Percentiles rank a stretch among this genome's conserved stretches.
These are phyloP conservation scores for Gossypium anomalum DNA, from an alignment of 345 rosid species.

Conservation along the genomic window DNA sequence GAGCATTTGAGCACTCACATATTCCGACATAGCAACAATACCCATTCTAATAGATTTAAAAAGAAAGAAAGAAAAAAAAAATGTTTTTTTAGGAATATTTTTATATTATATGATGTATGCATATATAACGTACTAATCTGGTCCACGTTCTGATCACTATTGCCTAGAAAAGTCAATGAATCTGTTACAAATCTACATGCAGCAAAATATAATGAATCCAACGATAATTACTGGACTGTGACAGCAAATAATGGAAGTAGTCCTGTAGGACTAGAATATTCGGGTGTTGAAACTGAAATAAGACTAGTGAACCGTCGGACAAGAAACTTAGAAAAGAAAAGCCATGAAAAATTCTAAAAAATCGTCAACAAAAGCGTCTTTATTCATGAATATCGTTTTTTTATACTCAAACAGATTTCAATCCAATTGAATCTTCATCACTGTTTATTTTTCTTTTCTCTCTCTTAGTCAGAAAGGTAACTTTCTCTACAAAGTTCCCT, in stretches of 20 bases:
- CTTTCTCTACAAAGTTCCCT: not conserved
- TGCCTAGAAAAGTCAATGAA: not conserved
- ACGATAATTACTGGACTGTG: not conserved
- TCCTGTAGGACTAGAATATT: not conserved
- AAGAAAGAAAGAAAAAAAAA: too few species aligned
- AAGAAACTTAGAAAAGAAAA: not conserved
- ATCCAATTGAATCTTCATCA: slow-evolving; percentile 8
- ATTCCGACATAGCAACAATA: fast-evolving
- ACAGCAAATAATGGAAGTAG: too few species aligned
- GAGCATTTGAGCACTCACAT: fast-evolving
- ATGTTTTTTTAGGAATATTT: too few species aligned
- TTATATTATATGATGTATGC: too few species aligned
- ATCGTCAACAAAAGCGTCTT: slow-evolving; percentile 1
- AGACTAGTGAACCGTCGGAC: not conserved
- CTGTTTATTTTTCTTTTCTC: not conserved
- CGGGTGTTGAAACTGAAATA: not conserved
- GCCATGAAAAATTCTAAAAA: not conserved
- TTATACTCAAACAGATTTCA: not conserved
- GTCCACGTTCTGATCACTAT: not conserved
- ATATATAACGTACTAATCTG: not conserved
- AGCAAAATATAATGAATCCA: not conserved
- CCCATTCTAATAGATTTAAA: too few species aligned
- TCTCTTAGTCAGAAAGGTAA: slow-evolving; percentile 1
- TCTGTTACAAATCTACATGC: not conserved
- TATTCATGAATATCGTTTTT: not conserved